Conservation (phyloP, 2,329 filamentous ascomycete species). For the Venturiaceae sp. region DNA sequence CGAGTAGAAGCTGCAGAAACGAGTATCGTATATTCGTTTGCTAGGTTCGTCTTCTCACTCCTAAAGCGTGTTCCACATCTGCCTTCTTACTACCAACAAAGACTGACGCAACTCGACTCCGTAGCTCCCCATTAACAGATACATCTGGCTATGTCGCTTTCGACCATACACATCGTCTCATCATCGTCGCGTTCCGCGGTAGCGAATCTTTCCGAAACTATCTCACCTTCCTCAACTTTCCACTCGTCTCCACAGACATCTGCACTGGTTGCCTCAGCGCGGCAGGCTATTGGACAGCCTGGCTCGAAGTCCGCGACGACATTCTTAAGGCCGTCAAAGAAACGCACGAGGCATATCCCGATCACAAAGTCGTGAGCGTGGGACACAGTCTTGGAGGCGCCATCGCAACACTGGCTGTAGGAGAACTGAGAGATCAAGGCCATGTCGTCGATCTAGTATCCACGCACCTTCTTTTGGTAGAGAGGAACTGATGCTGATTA, state of each 20-base stretch:
- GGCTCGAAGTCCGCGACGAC: not conserved
- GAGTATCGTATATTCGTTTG: not conserved
- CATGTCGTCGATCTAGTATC: not conserved
- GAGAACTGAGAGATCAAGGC: not conserved
- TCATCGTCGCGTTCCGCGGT: conserved; percentile 54
- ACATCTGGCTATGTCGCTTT: conserved; percentile 37
- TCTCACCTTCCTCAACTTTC: not conserved
- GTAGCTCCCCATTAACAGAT: conserved; percentile 21
- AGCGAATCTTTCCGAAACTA: conserved; percentile 47
- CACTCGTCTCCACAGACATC: not conserved
- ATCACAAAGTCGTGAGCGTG: not conserved
- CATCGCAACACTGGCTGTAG: not conserved
- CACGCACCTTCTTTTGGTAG: not conserved
- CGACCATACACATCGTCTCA: conserved; percentile 38
- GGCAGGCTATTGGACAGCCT: not conserved
- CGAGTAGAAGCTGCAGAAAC: not conserved
- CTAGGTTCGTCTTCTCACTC: not conserved
- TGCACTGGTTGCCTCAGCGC: not conserved
- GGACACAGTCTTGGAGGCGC: not conserved
- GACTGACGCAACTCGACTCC: conserved; percentile 29
- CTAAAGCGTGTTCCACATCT: not conserved
- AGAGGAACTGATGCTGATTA: not conserved
- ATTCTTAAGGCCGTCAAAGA: not conserved
- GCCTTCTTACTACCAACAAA: no score
- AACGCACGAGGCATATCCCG: not conserved